A percentile compares a stretch with the other conserved stretches of the same genome.
Evolutionary conservation across 495 filamentous ascomycete species (phyloP).

Genomic region (Neurospora sublineolata): DNA sequence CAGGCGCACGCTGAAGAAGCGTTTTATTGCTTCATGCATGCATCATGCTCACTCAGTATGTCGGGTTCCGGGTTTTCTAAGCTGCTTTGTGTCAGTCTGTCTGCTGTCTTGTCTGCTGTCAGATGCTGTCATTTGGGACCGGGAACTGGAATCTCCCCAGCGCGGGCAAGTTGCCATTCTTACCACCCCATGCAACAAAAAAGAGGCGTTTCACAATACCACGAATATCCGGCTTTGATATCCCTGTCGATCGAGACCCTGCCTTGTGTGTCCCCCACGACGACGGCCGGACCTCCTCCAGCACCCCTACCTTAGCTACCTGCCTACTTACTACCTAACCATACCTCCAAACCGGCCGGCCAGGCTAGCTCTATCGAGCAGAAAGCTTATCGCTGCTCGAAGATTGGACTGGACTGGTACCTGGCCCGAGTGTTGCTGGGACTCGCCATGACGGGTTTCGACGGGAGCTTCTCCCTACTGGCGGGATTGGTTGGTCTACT

Average conservation of each 20-base stretch:
- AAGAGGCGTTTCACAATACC: background rate
- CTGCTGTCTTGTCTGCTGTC: background rate
- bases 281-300: background rate
- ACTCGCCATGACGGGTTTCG: background rate
- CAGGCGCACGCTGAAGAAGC: background rate
- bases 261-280: background rate
- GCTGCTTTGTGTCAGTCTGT: background rate
- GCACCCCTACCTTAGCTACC: background rate
- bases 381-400: background rate
- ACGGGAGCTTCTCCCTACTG: background rate
- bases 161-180: background rate
- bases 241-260: background rate
- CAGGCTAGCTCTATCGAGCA: background rate
- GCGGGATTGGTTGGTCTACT: background rate
- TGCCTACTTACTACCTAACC: background rate
- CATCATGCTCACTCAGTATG: background rate
- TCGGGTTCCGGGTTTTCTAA: background rate
- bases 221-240: background rate
- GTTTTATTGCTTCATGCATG: background rate
- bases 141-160: background rate
- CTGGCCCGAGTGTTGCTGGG: no score
- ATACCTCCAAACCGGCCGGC: background rate
- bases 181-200: background rate
- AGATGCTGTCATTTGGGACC: background rate
- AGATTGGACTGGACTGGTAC: background rate